phyloP scores from a whole-genome alignment of 2,329 filamentous ascomycete genomes.

The Fusarium tjaetaba region DNA sequence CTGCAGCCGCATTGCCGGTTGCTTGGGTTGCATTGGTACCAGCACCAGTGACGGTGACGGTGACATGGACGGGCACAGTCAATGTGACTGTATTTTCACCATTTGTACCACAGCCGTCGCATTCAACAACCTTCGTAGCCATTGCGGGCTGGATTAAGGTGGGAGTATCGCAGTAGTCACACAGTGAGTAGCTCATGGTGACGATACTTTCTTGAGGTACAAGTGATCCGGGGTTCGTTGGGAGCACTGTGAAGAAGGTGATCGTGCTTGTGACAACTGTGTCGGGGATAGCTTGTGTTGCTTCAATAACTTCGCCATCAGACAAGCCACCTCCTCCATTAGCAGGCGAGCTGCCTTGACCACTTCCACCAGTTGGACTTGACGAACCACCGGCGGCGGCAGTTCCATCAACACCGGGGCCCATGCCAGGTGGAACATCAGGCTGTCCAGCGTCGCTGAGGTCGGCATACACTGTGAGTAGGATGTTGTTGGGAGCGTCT shows the following conservation, averaged over 20 bases:
- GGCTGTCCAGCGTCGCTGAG: slow-evolving; percentile 43
- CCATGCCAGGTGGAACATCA: slow-evolving; percentile 50
- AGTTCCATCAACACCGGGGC: slow-evolving; percentile 9
- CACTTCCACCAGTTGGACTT: background rate
- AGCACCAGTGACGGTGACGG: background rate
- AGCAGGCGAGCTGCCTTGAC: background rate
- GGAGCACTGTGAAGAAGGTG: slow-evolving; percentile 40
- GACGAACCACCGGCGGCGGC: background rate
- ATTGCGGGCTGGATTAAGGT: slow-evolving; percentile 28
- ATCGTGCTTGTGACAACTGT: slow-evolving; percentile 32
- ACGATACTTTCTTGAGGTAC: slow-evolving; percentile 48
- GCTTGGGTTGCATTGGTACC: background rate
- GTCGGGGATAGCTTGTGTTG: background rate
- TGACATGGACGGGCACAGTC: slow-evolving; percentile 35
- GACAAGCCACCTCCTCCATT: background rate
- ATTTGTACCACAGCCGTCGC: slow-evolving; percentile 35
- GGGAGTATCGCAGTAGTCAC: slow-evolving; percentile 35
- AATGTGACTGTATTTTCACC: slow-evolving; percentile 39
- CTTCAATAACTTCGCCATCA: background rate
- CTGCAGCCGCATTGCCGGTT: slow-evolving; percentile 1
- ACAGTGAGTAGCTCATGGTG: slow-evolving; percentile 42
- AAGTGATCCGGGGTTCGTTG: slow-evolving; percentile 48
- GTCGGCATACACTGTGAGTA: slow-evolving; percentile 58
- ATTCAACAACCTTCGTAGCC: slow-evolving; percentile 36
- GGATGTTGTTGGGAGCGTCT: slow-evolving; percentile 44